Conservation (phyloP, 768 basidiomycete species). For the Tulasnella sp. region DNA sequence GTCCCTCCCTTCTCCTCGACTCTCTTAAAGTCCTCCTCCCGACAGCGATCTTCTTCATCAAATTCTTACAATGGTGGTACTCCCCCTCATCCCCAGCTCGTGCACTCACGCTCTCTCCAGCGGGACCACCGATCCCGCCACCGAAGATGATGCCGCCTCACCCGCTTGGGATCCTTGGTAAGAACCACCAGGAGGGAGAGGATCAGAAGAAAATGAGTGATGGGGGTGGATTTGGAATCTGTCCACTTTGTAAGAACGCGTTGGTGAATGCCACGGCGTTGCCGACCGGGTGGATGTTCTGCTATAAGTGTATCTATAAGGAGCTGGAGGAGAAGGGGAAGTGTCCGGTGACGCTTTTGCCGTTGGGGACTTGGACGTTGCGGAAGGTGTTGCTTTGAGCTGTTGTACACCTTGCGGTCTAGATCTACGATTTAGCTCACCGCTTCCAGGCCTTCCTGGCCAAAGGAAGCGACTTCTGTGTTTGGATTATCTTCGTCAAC, state of each 20-base stretch:
- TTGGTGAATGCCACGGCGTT: constrained; percentile 82
- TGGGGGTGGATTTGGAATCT: constrained; percentile 62
- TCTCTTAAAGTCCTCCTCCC: constrained; percentile 71
- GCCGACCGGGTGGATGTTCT: constrained; percentile 90
- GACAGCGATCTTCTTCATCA: constrained; percentile 86
- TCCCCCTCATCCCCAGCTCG: constrained; percentile 81
- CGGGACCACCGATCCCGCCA: constrained; percentile 63
- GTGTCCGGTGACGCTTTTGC: constrained; percentile 82
- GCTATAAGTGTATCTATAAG: constrained; percentile 82
- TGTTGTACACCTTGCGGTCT: neutral
- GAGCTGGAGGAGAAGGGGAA: constrained; percentile 63
- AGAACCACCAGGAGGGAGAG: neutral
- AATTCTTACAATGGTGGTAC: constrained; percentile 99
- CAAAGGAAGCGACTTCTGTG: too few species aligned
- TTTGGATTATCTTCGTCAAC: too few species aligned
- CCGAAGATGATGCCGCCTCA: constrained; percentile 67
- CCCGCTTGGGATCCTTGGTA: constrained; percentile 42
- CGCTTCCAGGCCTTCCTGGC: too few species aligned
- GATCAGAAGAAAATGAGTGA: constrained; percentile 29
- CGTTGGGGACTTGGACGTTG: constrained; percentile 66
- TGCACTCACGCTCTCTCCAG: constrained; percentile 46
- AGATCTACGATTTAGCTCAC: neutral
- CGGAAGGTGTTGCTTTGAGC: constrained; percentile 73
- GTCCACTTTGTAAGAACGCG: constrained; percentile 62
- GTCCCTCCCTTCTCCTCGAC: constrained; percentile 59